phyloP scores from a whole-genome alignment of 495 filamentous ascomycete genomes.

The Halenospora varia region DNA sequence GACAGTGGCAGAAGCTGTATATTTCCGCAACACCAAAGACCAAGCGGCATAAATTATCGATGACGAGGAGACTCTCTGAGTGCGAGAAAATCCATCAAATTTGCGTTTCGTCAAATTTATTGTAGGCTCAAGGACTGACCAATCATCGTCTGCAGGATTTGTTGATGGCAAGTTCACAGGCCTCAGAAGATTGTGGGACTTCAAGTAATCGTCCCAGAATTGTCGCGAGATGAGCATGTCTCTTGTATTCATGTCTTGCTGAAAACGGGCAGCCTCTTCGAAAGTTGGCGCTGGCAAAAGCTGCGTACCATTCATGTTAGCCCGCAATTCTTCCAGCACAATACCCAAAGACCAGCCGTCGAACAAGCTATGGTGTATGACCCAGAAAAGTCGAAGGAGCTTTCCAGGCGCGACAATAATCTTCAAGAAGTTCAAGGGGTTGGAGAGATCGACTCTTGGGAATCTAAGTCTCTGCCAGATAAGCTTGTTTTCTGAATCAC shows the following conservation, averaged over 20 bases:
- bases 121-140: too few species aligned
- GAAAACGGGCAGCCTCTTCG: neutral
- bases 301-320: neutral
- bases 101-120: neutral
- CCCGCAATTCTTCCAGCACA: neutral
- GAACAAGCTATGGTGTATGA: neutral
- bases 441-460: too few species aligned
- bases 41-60: neutral
- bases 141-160: too few species aligned
- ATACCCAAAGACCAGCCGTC: neutral
- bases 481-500: too few species aligned
- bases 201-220: neutral
- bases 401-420: too few species aligned
- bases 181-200: neutral
- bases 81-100: neutral
- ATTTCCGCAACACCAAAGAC: neutral
- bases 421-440: too few species aligned
- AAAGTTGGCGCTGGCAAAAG: neutral
- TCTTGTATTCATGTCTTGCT: neutral
- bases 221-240: too few species aligned
- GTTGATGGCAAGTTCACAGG: too few species aligned
- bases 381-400: neutral
- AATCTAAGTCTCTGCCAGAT: too few species aligned
- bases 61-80: neutral
- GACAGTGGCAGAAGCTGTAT: neutral